These are phyloP conservation scores for Solanum chacoense DNA, from an alignment of 305 asterid genomes.

Conservation along the genomic window DNA sequence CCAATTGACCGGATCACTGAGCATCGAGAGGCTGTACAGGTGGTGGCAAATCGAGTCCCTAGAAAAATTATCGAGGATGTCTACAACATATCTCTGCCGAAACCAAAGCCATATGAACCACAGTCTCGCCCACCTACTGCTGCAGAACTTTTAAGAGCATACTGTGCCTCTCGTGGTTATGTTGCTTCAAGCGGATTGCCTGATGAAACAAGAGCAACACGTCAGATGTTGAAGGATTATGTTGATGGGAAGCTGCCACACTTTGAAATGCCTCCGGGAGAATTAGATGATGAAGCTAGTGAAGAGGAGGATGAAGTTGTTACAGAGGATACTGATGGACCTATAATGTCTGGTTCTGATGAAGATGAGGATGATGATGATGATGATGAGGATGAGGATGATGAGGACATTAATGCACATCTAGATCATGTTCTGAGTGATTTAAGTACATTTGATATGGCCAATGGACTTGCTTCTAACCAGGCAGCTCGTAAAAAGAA, in stretches of 20 bases:
- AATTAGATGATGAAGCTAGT: constrained; percentile 13
- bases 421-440: constrained; percentile 60
- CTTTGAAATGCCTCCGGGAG: constrained; percentile 64
- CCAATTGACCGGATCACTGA: constrained; percentile 92
- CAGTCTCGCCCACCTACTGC: constrained; percentile 70
- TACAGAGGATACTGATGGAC: constrained; percentile 8
- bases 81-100: constrained; percentile 69
- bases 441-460: constrained; percentile 55
- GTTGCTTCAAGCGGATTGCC: constrained; percentile 94
- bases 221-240: constrained; percentile 79
- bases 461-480: constrained; percentile 43
- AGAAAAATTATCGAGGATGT: constrained; percentile 60
- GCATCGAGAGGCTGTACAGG: constrained; percentile 84
- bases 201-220: constrained; percentile 86
- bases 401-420: constrained; percentile 20
- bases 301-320: constrained; percentile 1
- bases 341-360: constrained; percentile 27
- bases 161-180: constrained; percentile 88
- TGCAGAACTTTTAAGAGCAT: constrained; percentile 61
- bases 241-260: constrained; percentile 91
- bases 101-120: constrained; percentile 71
- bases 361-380: constrained; percentile 17
- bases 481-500: constrained; percentile 26
- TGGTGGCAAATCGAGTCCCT: constrained; percentile 77
- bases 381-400: constrained; percentile 12